phyloP scores from a whole-genome alignment of 805 yeast species.

The Isabelozyma rhagii region DNA sequence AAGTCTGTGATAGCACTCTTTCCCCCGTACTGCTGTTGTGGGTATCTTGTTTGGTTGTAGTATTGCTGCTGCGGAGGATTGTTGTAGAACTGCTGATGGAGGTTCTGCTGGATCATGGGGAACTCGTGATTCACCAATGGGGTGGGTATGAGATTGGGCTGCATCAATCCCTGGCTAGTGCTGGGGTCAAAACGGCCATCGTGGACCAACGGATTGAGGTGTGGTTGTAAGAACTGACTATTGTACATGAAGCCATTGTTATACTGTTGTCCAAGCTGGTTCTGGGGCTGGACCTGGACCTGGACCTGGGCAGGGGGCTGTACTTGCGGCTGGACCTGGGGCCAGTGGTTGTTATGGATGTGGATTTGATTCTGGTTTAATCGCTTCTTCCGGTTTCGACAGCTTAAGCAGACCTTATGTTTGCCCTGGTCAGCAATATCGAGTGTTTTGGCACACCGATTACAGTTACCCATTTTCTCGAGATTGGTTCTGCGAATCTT shows the following conservation, averaged over 20 bases:
- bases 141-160: background rate
- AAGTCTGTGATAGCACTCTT: constrained; percentile 8
- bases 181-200: background rate
- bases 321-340: constrained; percentile 8
- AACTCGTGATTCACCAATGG: background rate
- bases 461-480: constrained; percentile 59
- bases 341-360: constrained; percentile 2
- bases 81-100: background rate
- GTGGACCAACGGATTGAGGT: background rate
- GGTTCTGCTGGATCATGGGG: background rate
- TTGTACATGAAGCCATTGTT: background rate
- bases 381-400: constrained; percentile 54
- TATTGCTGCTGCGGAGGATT: constrained; percentile 8
- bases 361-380: constrained; percentile 7
- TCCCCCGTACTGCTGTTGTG: constrained; percentile 1
- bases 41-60: background rate
- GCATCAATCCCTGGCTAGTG: background rate
- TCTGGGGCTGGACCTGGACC: background rate
- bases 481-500: constrained; percentile 53
- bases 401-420: constrained; percentile 54
- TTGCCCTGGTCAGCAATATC: constrained; percentile 44
- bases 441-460: constrained; percentile 55
- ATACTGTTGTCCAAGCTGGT: background rate
- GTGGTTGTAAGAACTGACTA: constrained; percentile 2
- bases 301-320: constrained; percentile 7